Base-by-base conservation (phyloP, 352 stramenopile species). In the Phytophthora sansomeana region DNA sequence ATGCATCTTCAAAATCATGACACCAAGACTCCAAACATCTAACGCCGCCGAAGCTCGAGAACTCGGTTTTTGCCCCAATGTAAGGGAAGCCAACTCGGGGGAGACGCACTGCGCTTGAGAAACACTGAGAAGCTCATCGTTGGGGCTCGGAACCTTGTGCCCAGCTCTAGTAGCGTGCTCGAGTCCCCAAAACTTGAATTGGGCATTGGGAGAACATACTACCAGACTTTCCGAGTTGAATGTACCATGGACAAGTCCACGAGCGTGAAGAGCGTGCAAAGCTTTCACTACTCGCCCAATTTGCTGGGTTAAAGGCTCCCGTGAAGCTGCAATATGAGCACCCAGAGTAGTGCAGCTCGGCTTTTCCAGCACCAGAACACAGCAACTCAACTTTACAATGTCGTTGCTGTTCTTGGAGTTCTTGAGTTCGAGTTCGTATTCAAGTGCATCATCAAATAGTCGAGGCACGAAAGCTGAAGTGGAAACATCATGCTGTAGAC, bases 11-110 rank as follows among this genome's bases (percentile, higher is more conserved):
- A 91, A 61, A 3, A 89, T 77, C 11, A 87, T 67, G 14, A 89
- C 71, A 0, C 83, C 81, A 17, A 91, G 61, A 48, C 78, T 80
- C 83, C 83, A 92, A 13, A 86, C 63, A 60, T 92, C 83, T 30
- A 85, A 72, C 8, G 80, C 63, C 1, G 69, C 38, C 1, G 76
- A 72, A 19, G 81, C 69, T 30, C 74, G 66, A 42, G 24, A 56
- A 14, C 38, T 64, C 14, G 8, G 13, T 29, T 60, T 67, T 1
- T 72, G 33, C 16, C 70, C 67, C n/a, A 90, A 52, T 24, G 74
- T 43, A 28, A 76, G 53, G 5, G 53, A 49, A 29, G 81, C 77
- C 46, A 88, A 75, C 50, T 92, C 83, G 5, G 83, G 81, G 6
- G 81, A 70, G 0, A 83, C 21, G 16, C 58, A 85, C 51, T 92